Evolutionary conservation across 2,329 filamentous ascomycete genomes (phyloP), one percentile per base, ranked within the genome.

Genomic region (Acarospora socialis): DNA sequence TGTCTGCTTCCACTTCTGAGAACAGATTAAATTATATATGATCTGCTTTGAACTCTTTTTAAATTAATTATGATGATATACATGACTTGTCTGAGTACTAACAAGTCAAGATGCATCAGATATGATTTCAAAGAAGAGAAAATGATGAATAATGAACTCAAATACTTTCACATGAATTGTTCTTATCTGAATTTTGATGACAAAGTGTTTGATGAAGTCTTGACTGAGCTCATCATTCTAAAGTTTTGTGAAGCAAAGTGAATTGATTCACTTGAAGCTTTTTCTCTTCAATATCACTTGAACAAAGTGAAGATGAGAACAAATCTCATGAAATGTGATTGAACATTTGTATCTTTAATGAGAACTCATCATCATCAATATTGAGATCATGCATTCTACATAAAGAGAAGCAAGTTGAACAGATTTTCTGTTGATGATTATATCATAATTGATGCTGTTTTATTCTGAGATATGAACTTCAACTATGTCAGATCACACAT

Each of bases 21-120:
- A 35, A 28, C 44, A 17, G 34, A 39, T 15, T 28, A 52, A 28
- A 54, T 55, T 39, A 55, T 42, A 18, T 56, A 54, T 38, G 42
- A 56, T 39, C 46, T 56, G 26, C 46, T 57, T 5, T 54, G 38
- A 46, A 41, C 45, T 13, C 42, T 57, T 22, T 57, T 56, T 33
- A 56, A 55, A 34, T 45, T 46, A 23, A 50, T 51, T 28, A 44
- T 32, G 10, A 23, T 45, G 21, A 29, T 50, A 25, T 51, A 45
- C 37, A 52, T 45, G 8, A 49, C 25, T 9, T 45, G 34, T 36
- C 27, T 30, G 16, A 36, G 41, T 9, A 46, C 34, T 10, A 16
- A 34, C 12, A 35, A 44, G 36, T 41, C 28, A 37, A 32, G 35
- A 31, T 46, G 34, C 29, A 25, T 44, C 8, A 29, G 24, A 13